A percentile compares a stretch with the other conserved stretches of the same genome.
These are phyloP conservation scores for Pholiota adiposa DNA, from an alignment of 1,284 basidiomycete genomes.

Conservation along the genomic window DNA sequence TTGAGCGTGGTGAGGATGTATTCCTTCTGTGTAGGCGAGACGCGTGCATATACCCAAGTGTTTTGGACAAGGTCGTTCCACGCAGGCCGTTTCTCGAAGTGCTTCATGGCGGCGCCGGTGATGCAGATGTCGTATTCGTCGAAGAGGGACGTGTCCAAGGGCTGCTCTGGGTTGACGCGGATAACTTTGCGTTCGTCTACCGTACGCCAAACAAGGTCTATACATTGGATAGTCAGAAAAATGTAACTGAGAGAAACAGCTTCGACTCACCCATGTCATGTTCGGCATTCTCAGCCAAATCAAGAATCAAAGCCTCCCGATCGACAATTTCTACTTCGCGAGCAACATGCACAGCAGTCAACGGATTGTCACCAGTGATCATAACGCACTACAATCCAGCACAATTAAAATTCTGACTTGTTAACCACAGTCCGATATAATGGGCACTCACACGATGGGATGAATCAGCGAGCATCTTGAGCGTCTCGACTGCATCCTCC, in stretches of 20 bases:
- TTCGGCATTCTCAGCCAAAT: slow-evolving; percentile 81
- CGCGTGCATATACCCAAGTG: slow-evolving; percentile 96
- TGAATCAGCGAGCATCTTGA: slow-evolving; percentile 93
- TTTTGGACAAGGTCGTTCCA: slow-evolving; percentile 87
- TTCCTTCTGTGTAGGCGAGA: slow-evolving; percentile 95
- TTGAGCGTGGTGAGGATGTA: slow-evolving; percentile 89
- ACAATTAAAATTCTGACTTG: not conserved
- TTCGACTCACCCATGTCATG: slow-evolving; percentile 63
- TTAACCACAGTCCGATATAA: not conserved
- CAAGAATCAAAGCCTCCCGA: slow-evolving; percentile 89
- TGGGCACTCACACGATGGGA: slow-evolving; percentile 81
- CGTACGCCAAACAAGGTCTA: slow-evolving; percentile 91
- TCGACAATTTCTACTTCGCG: slow-evolving; percentile 95
- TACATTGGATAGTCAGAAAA: not conserved
- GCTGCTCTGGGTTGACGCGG: slow-evolving; percentile 76
- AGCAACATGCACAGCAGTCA: slow-evolving; percentile 94
- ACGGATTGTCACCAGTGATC: slow-evolving; percentile 97
- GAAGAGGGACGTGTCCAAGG: slow-evolving; percentile 79
- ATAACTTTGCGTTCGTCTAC: slow-evolving; percentile 90
- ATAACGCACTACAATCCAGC: slow-evolving; percentile 76
- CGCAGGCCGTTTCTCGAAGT: slow-evolving; percentile 66
- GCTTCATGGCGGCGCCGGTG: slow-evolving; percentile 89
- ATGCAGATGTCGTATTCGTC: slow-evolving; percentile 92
- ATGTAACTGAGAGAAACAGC: not conserved
- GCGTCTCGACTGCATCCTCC: slow-evolving; percentile 84